Evolutionary conservation across 345 rosid genomes (phyloP), one percentile per base, ranked within the genome.

Genomic region (Viola odorata): DNA sequence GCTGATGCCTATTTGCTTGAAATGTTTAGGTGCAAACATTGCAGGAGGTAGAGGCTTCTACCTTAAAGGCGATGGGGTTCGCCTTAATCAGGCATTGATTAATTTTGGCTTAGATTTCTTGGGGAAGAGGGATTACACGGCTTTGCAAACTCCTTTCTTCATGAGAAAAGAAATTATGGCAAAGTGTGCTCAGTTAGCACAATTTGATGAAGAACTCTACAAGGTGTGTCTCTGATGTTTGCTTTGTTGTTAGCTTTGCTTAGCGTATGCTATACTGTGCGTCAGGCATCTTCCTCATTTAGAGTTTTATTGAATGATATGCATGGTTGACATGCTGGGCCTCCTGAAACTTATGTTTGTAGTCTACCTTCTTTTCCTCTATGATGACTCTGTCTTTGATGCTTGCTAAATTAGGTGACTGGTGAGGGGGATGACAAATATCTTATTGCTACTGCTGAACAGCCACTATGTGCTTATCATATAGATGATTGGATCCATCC

Each of bases 391-490:
- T 53, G 13, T 36, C 7, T 5, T 32, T 39, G 45, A 48, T 48
- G 32, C 32, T 23, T 47, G 50, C 50, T 47, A 47, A 47, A 11
- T 45, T 50, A 94, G 99, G 97, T 94, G 67, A 90, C 95, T 47
- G 99, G 98, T 55, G 97, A 92, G 63, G 91, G 95, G 61, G 97
- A 90, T 50, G 99, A 86, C 60, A 90, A 90, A 41, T 90, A 94
- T 78, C 91, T 94, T 47, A 94, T 94, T 63, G 99, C 96, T 57
- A 94, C 97, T 51, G 95, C 97, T 52, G 99, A 94, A 69, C 99
- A 94, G 63, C 96, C 97, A 5, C 86, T 94, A 15, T 90, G 99
- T 71, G 85, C 97, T 50, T 90, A 83, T 71, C 99, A 90, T 75
- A 1, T 81, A 52, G 96, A 94, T 64, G 97, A 94, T 58, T 87